Percentiles rank a stretch among this genome's conserved stretches.
Evolutionary conservation across 495 filamentous ascomycete species (phyloP).

Genomic region (Penicillium riverlandense): DNA sequence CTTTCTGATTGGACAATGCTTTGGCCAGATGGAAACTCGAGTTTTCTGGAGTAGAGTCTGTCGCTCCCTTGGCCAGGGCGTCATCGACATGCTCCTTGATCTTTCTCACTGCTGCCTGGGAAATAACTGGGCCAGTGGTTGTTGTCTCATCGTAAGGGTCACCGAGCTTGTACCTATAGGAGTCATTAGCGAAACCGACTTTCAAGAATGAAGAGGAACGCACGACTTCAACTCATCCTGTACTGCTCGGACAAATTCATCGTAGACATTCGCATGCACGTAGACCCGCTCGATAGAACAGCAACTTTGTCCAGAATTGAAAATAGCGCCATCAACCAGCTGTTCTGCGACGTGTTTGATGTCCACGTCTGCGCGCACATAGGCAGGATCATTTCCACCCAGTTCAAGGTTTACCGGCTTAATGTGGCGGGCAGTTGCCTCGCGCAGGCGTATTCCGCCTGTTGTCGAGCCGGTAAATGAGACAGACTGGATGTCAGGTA

Average conservation of each 20-base stretch:
- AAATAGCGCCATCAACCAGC: conserved; percentile 89
- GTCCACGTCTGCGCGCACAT: conserved; percentile 79
- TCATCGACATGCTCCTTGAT: conserved; percentile 78
- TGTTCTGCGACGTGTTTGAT: conserved; percentile 83
- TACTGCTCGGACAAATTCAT: conserved; percentile 66
- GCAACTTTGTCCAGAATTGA: conserved; percentile 97
- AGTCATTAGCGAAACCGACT: neutral
- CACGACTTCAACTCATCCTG: conserved; percentile 62
- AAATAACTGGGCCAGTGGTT: conserved; percentile 85
- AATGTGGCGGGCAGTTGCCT: conserved; percentile 70
- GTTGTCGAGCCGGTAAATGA: conserved; percentile 91
- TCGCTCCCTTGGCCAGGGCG: conserved; percentile 76
- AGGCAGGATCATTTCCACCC: conserved; percentile 91
- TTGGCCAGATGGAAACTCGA: conserved; percentile 52
- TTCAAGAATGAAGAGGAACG: neutral
- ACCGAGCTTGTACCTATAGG: conserved; percentile 72
- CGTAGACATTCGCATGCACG: conserved; percentile 77
- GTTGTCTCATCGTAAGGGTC: conserved; percentile 74
- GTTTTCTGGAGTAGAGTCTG: conserved; percentile 76
- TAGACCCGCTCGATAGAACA: conserved; percentile 91
- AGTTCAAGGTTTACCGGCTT: conserved; percentile 84
- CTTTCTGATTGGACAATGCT: conserved; percentile 48
- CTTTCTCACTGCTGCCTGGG: conserved; percentile 57
- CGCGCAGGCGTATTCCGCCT: conserved; percentile 75
- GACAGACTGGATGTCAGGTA: conserved; percentile 66